phyloP scores from a whole-genome alignment of 2,329 filamentous ascomycete species.

The Xylariaceae sp. region DNA sequence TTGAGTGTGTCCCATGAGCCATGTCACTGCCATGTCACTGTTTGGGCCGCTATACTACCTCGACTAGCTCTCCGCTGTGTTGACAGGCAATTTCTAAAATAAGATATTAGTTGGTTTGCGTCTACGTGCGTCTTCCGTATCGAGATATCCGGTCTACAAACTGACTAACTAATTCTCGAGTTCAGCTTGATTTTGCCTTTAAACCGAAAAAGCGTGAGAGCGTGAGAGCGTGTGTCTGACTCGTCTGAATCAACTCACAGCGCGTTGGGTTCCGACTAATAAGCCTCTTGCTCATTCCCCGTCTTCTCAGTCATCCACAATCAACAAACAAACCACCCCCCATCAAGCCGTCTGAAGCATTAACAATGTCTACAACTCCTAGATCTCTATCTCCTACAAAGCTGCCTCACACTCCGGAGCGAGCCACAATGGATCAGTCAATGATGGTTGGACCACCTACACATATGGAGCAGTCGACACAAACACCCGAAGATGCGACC shows the following conservation, averaged over 20 bases:
- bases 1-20: slow-evolving; percentile 35
- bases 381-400: slow-evolving; percentile 33
- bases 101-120: no score
- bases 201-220: no score
- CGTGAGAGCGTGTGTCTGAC: no score
- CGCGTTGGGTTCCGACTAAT: no score
- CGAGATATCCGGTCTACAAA: no score
- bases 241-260: no score
- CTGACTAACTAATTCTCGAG: no score
- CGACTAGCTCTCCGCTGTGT: no score
- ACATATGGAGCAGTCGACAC: slow-evolving; percentile 30
- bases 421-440: slow-evolving; percentile 33
- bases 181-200: no score
- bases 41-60: slow-evolving; percentile 2
- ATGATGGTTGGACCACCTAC: slow-evolving; percentile 41
- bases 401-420: slow-evolving; percentile 29
- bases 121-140: no score
- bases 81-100: no score
- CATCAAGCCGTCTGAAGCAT: not conserved
- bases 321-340: not conserved
- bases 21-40: slow-evolving; percentile 10
- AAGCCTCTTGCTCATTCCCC: no score
- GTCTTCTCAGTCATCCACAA: slow-evolving; percentile 1
- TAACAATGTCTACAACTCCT: slow-evolving; percentile 37
- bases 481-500: slow-evolving; percentile 32